Conservation (phyloP, 192 early-diverging fungal species). For the Linnemannia schmuckeri region DNA sequence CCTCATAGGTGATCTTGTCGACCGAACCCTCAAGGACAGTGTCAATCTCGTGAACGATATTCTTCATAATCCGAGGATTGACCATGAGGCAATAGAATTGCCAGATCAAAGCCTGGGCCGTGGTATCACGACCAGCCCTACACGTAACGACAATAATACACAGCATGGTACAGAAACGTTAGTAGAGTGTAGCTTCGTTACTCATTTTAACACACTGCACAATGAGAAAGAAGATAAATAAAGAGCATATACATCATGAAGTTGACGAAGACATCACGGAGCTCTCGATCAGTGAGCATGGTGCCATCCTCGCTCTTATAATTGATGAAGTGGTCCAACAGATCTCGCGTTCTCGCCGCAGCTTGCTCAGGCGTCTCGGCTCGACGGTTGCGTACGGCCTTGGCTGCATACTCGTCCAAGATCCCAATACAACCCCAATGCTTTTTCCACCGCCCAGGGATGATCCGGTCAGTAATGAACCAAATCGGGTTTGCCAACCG, state of each 20-base stretch:
- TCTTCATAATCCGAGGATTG: conserved; percentile 53
- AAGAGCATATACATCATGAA: conserved; percentile 38
- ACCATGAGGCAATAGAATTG: conserved; percentile 63
- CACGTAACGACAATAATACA: conserved; percentile 67
- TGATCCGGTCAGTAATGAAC: conserved; percentile 39
- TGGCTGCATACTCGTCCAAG: conserved; percentile 31
- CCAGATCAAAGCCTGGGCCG: conserved; percentile 67
- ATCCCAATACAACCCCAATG: conserved; percentile 1
- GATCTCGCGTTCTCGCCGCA: conserved; percentile 18
- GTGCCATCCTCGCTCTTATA: conserved; percentile 49
- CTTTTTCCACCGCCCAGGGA: conserved; percentile 12
- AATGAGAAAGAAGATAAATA: not conserved
- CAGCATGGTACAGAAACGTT: conserved; percentile 16
- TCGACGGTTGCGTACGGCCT: conserved; percentile 28
- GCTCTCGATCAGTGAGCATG: conserved; percentile 49
- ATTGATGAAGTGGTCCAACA: conserved; percentile 59
- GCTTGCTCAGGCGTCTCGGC: conserved; percentile 11
- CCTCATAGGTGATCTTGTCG: conserved; percentile 30
- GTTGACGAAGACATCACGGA: conserved; percentile 64
- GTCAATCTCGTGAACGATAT: conserved; percentile 55
- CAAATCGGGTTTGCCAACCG: conserved; percentile 38
- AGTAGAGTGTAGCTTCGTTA: not conserved
- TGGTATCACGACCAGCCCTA: conserved; percentile 71
- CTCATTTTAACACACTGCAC: not conserved
- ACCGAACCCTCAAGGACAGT: conserved; percentile 23